Evolutionary conservation across 192 early-diverging fungal genomes (phyloP).

Genomic region (Allomyces macrogynus): DNA sequence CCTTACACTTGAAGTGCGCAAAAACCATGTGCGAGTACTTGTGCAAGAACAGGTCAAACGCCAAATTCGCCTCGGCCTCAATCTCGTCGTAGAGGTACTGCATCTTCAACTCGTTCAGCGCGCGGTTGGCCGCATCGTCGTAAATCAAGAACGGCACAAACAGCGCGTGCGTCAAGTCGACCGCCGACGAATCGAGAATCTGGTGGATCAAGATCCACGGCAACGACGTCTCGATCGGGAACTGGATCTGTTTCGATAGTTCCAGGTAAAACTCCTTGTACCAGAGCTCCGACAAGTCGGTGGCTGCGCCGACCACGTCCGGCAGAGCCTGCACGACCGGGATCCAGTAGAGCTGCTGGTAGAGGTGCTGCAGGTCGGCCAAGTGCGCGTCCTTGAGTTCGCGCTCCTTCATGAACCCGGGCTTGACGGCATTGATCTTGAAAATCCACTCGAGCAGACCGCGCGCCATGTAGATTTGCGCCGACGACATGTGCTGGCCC

Average conservation of each 20-base stretch:
- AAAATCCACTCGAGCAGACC: constrained; percentile 11
- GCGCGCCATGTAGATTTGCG: constrained; percentile 11
- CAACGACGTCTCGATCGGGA: constrained; percentile 29
- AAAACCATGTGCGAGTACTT: not conserved
- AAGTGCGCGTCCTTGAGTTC: constrained; percentile 27
- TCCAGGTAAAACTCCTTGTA: constrained; percentile 37
- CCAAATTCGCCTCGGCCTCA: constrained; percentile 18
- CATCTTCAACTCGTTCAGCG: constrained; percentile 17
- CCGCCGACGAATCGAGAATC: constrained; percentile 15
- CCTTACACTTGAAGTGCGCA: not conserved
- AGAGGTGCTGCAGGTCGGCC: constrained; percentile 15
- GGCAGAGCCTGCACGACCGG: not conserved
- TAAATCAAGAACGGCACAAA: constrained; percentile 28
- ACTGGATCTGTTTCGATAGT: constrained; percentile 26
- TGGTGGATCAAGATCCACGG: constrained; percentile 31
- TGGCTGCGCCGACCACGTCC: not conserved
- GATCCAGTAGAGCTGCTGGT: constrained; percentile 4
- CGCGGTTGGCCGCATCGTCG: constrained; percentile 21
- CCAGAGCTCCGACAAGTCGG: constrained; percentile 25
- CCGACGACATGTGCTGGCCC: not conserved
- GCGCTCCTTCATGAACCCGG: constrained; percentile 25
- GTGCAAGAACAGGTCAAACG: not conserved
- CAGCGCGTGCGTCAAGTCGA: constrained; percentile 14
- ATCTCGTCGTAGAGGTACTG: constrained; percentile 32
- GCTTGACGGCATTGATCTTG: constrained; percentile 24